Base-by-base conservation (phyloP, 768 basidiomycete genomes). In the Lentinula raphanica region DNA sequence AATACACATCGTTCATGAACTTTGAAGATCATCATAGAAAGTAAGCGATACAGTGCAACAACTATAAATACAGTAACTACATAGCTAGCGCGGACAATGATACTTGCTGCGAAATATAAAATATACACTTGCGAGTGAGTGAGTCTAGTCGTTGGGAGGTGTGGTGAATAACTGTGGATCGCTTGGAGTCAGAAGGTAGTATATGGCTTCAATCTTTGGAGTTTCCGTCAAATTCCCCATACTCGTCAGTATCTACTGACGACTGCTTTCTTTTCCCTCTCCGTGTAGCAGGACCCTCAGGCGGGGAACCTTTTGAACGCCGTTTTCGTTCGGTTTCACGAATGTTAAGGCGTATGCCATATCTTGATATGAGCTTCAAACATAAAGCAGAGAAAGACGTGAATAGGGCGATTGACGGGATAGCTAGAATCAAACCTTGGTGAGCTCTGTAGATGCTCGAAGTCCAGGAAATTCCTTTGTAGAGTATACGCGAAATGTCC, bases 391-490 rank as follows among this genome's bases (percentile, higher is more conserved):
- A 44, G 1, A 21, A 8, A 9, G 23, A 21, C 9, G 7, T 44
- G 2, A 21, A 36, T 12, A 31, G 12, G 9, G 3, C 2, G 9
- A n/a, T 3, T 12, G 4, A 31, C 19, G 12, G 6, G 17, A 15
- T 32, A 12, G 36, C 2, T 19, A 29, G 49, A 25, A 38, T 25
- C 45, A 29, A 25, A 85, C 87, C 78, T 85, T 87, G 7, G 86
- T 88, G 36, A 88, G 71, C 31, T 83, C 81, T 0, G 86, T 88
- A 2, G 86, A 87, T 4, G 84, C 79, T 44, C 78, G 78, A 15
- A 89, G 69, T 2, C 87, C 84, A 3, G 87, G 86, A 60, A 88
- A 88, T 58, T 86, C 82, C 63, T 88, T 88, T 0, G 87, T 87
- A 9, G 85, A 85, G 64, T 84, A 88, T 0, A 89, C 80, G 23